Base-by-base conservation (phyloP, 2,329 filamentous ascomycete genomes). In the Elsinoe perseae region DNA sequence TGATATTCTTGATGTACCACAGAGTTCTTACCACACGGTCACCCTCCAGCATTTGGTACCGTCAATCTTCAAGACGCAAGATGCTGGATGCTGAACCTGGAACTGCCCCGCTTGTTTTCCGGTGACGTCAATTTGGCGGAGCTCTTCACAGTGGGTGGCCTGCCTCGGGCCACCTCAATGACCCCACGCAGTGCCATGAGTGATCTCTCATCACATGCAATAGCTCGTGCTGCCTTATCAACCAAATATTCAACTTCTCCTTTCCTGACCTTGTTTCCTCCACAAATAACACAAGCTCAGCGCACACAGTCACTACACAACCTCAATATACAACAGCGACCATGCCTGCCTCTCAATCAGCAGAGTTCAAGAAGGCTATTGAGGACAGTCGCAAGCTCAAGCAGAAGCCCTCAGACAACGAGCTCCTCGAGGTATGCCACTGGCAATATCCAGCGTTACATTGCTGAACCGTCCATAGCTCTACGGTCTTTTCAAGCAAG, bases 311-410 rank as follows among this genome's bases (percentile, higher is more conserved):
- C 27, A 36, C 18, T 16, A 12, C 16, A 14, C 18, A 14, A 43
- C 10, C 6, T n/a, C 12, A 30, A 4, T 36, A 7, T 12, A 27
- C 27, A 18, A 30, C 53, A 34, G 34, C 32, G 20, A 56, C 10
- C 40, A 63, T 63, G 61, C 57, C 57, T 56, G 59, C 59, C 50
- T 23, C 54, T 1, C 59, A 60, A 50, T 44, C 64, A 50, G 57
- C 95, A 68, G 88, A 95, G 73, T 95, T 95, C 79, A 90, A 87
- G 77, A 89, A 93, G 75, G 83, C 83, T 60, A 75, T 79, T 64
- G 68, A 67, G 62, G 83, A 87, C 72, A 82, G 80, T 73, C 82
- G 81, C 73, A 84, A 86, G 78, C 77, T 87, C 61, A 80, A 80
- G 63, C 70, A 74, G 62, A 85, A 84, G 79, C 84, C 84, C 54